phyloP scores from a whole-genome alignment of 805 yeast genomes.

The Teunomyces gatunensis region DNA sequence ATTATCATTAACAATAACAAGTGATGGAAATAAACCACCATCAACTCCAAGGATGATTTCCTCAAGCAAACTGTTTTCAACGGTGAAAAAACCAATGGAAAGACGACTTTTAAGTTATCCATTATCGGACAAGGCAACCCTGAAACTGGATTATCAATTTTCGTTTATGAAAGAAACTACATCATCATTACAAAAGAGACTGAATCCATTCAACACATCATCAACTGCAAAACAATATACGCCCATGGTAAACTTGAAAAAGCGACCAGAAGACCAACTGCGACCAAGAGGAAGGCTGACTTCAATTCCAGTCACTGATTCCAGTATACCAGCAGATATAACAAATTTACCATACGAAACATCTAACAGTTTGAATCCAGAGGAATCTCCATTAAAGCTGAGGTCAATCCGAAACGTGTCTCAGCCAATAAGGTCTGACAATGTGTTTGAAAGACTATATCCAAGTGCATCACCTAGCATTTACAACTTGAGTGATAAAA shows the following conservation, averaged over 20 bases:
- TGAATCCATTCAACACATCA: slow-evolving; percentile 6
- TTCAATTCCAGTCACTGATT: background rate
- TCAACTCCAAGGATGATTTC: slow-evolving; percentile 19
- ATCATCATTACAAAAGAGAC: slow-evolving; percentile 35
- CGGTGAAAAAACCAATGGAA: slow-evolving; percentile 11
- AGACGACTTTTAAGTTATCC: slow-evolving; percentile 17
- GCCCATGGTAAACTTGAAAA: slow-evolving; percentile 6
- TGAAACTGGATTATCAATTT: slow-evolving; percentile 20
- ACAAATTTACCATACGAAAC: slow-evolving; percentile 16
- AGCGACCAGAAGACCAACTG: slow-evolving; percentile 15
- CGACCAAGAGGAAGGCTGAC: slow-evolving; percentile 15
- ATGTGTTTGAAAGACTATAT: slow-evolving; percentile 13
- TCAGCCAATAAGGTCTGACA: slow-evolving; percentile 6
- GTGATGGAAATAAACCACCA: slow-evolving; percentile 5
- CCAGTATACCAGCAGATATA: slow-evolving; percentile 17
- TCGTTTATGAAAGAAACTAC: slow-evolving; percentile 43
- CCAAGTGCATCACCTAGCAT: slow-evolving; percentile 4
- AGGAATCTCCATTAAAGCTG: slow-evolving; percentile 9
- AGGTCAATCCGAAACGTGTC: slow-evolving; percentile 6
- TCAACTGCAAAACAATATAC: slow-evolving; percentile 1
- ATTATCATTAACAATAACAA: background rate
- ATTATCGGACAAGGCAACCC: slow-evolving; percentile 14
- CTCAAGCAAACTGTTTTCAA: slow-evolving; percentile 11
- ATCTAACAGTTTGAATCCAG: background rate
- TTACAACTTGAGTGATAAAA: background rate